Base-by-base conservation (phyloP, 2,329 filamentous ascomycete species). In the Colletotrichum theobromicola region DNA sequence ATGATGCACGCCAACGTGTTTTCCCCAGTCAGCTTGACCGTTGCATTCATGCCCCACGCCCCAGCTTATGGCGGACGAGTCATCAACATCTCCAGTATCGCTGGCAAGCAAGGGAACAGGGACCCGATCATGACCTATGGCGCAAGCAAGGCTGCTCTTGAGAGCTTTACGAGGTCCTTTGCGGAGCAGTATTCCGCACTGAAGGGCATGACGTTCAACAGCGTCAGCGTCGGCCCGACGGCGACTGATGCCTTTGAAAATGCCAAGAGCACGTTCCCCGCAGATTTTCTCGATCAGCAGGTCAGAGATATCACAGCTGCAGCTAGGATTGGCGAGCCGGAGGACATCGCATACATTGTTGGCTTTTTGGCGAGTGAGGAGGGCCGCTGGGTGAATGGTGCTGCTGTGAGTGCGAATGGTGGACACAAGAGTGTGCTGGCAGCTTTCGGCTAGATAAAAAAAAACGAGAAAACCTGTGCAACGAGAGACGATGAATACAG, bases 101-200 rank as follows among this genome's bases (percentile, higher is more conserved):
- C 70, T 32, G 34, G 26, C 12, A 61, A 58, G 37, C 28, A 13
- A 30, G 35, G 35, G 4, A 72, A 72, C 12, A 30, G 61, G 28
- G 69, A 72, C 16, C 69, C 63, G 4, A 53, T 61, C 30, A 72
- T 72, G 35, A 72, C 69, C 4, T 85, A 85, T 24, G 81, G 76
- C 0, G 78, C 82, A 4, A 83, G 80, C 2, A 84, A 84, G 65
- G 83, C 82, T 6, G 82, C 83, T 0, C 69, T 79, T 15, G 81
- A 83, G 65, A 78, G 79, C 9, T 64, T 80, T 5, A 77, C 71
- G 4, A 77, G 81, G 4, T 79, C 78, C 0, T 81, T 80, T 79
- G 81, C 82, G 1, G 79, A 79, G 21, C 80, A 82, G 50, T 79
- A 82, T 1, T 80, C 80, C 18, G 79, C 79, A 12, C 69, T 65